phyloP scores from a whole-genome alignment of 2,329 filamentous ascomycete species.

The Diaporthe sp. region DNA sequence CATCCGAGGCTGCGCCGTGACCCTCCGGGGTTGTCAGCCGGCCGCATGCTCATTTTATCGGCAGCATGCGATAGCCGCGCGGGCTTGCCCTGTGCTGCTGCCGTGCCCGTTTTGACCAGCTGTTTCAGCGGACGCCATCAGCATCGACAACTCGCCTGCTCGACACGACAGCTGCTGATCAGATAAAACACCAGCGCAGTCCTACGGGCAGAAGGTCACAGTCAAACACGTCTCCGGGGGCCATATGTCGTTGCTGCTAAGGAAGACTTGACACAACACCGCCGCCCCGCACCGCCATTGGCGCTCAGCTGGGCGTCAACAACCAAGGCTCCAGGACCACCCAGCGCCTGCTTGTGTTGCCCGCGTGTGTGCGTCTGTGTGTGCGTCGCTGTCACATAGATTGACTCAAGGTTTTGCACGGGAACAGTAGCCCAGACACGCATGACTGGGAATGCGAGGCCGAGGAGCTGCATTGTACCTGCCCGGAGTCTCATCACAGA shows the following conservation, averaged over 20 bases:
- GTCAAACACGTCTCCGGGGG: not conserved
- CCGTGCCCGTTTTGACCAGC: conserved; percentile 14
- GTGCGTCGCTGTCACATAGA: not conserved
- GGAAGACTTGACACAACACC: not conserved
- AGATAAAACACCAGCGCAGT: conserved; percentile 32
- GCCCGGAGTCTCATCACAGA: conserved; percentile 15
- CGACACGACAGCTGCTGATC: conserved; percentile 23
- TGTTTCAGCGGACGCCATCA: conserved; percentile 26
- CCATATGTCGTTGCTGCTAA: conserved; percentile 4
- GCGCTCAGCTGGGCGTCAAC: conserved; percentile 8
- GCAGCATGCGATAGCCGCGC: conserved; percentile 19
- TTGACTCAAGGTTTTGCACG: conserved; percentile 24
- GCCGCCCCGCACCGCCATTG: not conserved
- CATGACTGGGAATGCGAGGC: conserved; percentile 27
- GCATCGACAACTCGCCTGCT: not conserved
- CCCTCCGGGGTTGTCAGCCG: conserved; percentile 5
- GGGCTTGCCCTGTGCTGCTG: conserved; percentile 17
- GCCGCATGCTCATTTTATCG: not conserved
- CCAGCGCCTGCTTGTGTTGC: not conserved
- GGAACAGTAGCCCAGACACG: conserved; percentile 13
- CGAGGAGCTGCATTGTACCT: not conserved
- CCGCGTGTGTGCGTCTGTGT: conserved; percentile 5
- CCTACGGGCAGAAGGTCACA: conserved; percentile 14
- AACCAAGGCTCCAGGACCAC: conserved; percentile 6
- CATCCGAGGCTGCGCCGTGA: conserved; percentile 25